These are phyloP conservation scores for Sextonia rubra DNA, from an alignment of 164 flowering plant species.

Conservation along the genomic window DNA sequence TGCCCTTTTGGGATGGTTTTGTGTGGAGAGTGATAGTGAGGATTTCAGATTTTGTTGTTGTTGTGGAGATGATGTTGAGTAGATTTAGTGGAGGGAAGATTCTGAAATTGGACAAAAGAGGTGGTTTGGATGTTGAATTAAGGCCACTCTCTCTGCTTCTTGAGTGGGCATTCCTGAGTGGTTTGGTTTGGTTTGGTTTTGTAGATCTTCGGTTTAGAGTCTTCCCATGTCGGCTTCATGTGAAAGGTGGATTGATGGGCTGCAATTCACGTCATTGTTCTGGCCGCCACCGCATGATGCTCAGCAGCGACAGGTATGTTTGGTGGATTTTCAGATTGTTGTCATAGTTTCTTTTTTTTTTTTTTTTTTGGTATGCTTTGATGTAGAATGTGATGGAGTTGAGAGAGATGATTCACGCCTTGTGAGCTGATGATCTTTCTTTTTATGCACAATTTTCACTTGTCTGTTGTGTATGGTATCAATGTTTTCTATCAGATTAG, in stretches of 20 bases:
- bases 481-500: too few relatives aligned
- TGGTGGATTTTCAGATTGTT: too few relatives aligned
- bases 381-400: too few relatives aligned
- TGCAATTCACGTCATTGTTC: slow-evolving; percentile 74
- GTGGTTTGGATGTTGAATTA: slow-evolving; percentile 39
- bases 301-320: slow-evolving; percentile 65
- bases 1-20: too few relatives aligned
- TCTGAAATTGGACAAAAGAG: background rate
- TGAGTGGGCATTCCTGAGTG: slow-evolving; percentile 25
- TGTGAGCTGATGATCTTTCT: too few relatives aligned
- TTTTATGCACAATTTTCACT: too few relatives aligned
- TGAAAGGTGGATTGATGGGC: slow-evolving; percentile 90
- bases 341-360: too few relatives aligned
- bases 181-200: background rate
- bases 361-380: slow-evolving; percentile 48
- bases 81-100: background rate
- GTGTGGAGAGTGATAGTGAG: background rate
- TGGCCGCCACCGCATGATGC: slow-evolving; percentile 84
- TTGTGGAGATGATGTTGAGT: background rate
- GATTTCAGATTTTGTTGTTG: background rate
- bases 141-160: slow-evolving; percentile 30
- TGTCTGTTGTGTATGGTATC: too few relatives aligned
- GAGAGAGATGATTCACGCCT: too few relatives aligned
- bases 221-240: slow-evolving; percentile 47
- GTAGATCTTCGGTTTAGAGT: background rate